These are phyloP conservation scores for Colletotrichum cordylinicola DNA, from an alignment of 2,329 filamentous ascomycete genomes.

Conservation along the genomic window DNA sequence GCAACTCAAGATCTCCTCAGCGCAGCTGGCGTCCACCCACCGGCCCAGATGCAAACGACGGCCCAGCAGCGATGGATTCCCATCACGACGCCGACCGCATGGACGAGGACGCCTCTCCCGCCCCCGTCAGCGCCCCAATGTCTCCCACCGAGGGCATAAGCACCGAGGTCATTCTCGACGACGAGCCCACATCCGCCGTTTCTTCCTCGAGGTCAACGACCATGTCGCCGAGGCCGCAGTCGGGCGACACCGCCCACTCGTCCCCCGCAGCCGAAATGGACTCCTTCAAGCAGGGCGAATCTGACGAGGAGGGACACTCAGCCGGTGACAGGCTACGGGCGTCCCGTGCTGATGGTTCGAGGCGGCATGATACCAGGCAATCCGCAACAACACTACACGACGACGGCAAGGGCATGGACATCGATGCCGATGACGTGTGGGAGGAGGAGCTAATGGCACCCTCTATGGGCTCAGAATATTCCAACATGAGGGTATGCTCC, in stretches of 20 bases:
- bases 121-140: constrained; percentile 23
- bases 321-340: neutral
- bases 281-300: constrained; percentile 43
- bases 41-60: neutral
- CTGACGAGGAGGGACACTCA: constrained; percentile 36
- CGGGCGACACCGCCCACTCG: constrained; percentile 35
- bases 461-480: constrained; percentile 44
- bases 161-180: constrained; percentile 25
- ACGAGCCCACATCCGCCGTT: constrained; percentile 23
- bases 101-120: constrained; percentile 29
- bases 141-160: constrained; percentile 13
- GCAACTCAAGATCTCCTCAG: constrained; percentile 23
- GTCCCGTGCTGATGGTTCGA: neutral
- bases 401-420: constrained; percentile 30
- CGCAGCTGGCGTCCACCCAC: constrained; percentile 21
- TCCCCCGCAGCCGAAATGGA: constrained; percentile 38
- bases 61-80: constrained; percentile 27
- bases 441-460: constrained; percentile 37
- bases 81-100: constrained; percentile 28
- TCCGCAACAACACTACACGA: neutral
- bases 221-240: constrained; percentile 48
- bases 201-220: constrained; percentile 47
- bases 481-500: constrained; percentile 38
- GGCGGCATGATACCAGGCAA: neutral
- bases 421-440: constrained; percentile 10